Conservation (phyloP, 2,329 filamentous ascomycete genomes). For the Stemphylium beticola region DNA sequence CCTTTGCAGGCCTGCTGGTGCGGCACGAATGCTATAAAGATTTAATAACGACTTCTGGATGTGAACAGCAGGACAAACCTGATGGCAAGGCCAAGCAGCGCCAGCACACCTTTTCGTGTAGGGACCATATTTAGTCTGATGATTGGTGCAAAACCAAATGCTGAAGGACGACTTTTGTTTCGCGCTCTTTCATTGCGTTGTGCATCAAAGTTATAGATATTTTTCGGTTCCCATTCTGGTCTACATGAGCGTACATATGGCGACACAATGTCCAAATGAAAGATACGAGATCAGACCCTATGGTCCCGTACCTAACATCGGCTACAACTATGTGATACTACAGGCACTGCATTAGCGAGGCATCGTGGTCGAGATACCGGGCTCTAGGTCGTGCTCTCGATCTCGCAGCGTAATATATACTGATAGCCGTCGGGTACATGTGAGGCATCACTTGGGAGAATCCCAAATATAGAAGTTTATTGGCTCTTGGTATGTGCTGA, state of each 20-base stretch:
- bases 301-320: slow-evolving; percentile 20
- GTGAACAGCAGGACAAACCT: slow-evolving; percentile 24
- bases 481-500: slow-evolving; percentile 14
- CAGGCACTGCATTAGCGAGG: slow-evolving; percentile 25
- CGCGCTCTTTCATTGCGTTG: slow-evolving; percentile 7
- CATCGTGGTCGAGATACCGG: slow-evolving; percentile 24
- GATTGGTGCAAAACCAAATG: slow-evolving; percentile 1
- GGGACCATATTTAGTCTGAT: slow-evolving; percentile 29
- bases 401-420: slow-evolving; percentile 26
- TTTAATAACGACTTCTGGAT: slow-evolving; percentile 7
- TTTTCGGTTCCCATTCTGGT: slow-evolving; percentile 15
- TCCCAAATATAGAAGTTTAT: slow-evolving; percentile 24
- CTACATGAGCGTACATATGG: slow-evolving; percentile 20
- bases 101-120: slow-evolving; percentile 31
- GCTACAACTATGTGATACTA: slow-evolving; percentile 31
- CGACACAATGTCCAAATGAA: slow-evolving; percentile 42
- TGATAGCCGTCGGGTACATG: slow-evolving; percentile 23
- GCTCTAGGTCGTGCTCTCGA: slow-evolving; percentile 34
- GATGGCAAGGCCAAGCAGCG: slow-evolving; percentile 33
- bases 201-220: slow-evolving; percentile 35
- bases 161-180: slow-evolving; percentile 11
- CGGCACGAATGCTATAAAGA: slow-evolving; percentile 24
- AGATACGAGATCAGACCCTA: slow-evolving; percentile 35
- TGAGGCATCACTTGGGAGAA: slow-evolving; percentile 31
- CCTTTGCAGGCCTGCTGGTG: slow-evolving; percentile 25